phyloP scores from a whole-genome alignment of 2,329 filamentous ascomycete genomes.

The Acrocalymma vagum region DNA sequence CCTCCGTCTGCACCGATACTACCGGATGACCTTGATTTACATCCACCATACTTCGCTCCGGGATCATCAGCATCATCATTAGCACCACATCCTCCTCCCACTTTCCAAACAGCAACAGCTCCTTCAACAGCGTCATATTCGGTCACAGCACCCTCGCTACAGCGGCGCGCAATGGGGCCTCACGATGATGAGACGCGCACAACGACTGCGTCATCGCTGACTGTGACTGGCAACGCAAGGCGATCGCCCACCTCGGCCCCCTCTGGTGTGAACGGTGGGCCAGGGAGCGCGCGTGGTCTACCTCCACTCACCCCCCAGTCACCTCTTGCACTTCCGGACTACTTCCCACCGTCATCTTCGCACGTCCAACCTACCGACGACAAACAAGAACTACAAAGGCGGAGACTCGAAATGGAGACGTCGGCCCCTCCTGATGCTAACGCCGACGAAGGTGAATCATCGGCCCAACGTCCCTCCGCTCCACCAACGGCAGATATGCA shows the following conservation, averaged over 20 bases:
- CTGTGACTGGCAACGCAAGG: conserved; percentile 33
- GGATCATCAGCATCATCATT: conserved; percentile 31
- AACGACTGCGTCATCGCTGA: conserved; percentile 30
- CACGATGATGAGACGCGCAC: conserved; percentile 22
- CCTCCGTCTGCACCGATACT: conserved; percentile 46
- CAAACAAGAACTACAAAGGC: conserved; percentile 76
- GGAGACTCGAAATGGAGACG: conserved; percentile 49
- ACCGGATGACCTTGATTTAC: conserved; percentile 40
- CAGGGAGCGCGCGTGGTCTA: conserved; percentile 24
- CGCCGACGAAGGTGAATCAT: conserved; percentile 25
- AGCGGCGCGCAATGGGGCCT: conserved; percentile 19
- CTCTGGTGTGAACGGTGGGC: conserved; percentile 12
- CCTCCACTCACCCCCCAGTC: conserved; percentile 30
- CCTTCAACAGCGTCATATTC: conserved; percentile 16
- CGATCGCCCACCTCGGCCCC: conserved; percentile 12
- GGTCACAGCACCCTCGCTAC: conserved; percentile 15
- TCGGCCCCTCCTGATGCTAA: conserved; percentile 49
- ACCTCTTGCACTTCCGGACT: conserved; percentile 27
- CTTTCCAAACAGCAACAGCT: conserved; percentile 27
- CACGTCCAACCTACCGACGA: conserved; percentile 66
- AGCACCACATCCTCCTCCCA: conserved; percentile 32
- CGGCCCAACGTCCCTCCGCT: conserved; percentile 25
- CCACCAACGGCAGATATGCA: conserved; percentile 21
- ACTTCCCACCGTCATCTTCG: conserved; percentile 38
- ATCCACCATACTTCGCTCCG: conserved; percentile 28